Conservation (phyloP, 768 basidiomycete genomes). For the Rubroboletus satanas region DNA sequence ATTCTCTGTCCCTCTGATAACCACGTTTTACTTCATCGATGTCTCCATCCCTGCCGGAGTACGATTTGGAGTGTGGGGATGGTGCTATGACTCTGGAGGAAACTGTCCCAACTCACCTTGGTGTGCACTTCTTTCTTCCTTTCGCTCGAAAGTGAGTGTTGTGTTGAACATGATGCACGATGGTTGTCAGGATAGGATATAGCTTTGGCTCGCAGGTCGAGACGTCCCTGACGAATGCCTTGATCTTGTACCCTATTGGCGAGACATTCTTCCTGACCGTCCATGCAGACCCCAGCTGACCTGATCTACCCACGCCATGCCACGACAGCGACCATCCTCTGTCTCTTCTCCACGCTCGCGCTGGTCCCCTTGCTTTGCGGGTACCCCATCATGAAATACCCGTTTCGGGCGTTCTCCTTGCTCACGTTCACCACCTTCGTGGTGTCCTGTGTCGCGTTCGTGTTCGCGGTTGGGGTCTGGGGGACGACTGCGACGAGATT, state of each 20-base stretch:
- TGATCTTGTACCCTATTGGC: not conserved
- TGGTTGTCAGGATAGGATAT: not conserved
- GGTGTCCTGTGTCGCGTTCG: not conserved
- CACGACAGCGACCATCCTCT: not conserved
- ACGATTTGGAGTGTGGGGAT: not conserved
- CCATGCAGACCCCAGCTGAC: not conserved
- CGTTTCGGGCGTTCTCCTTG: not conserved
- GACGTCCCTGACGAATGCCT: not conserved
- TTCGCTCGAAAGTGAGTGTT: too few relatives aligned
- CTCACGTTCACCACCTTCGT: not conserved
- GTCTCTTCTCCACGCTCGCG: not conserved
- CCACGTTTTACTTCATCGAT: not conserved
- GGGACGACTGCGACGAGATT: not conserved
- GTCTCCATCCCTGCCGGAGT: not conserved
- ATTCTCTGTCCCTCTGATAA: not conserved
- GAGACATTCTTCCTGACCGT: not conserved
- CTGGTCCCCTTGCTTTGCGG: not conserved
- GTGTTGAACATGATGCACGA: not conserved
- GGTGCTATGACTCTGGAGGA: not conserved
- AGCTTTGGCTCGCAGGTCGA: not conserved
- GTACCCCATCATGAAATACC: not conserved
- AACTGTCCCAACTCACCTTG: not conserved
- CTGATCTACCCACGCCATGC: not conserved
- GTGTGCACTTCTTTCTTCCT: not conserved
- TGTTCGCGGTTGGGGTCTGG: not conserved